Evolutionary conservation across 2,329 filamentous ascomycete species (phyloP), one percentile per base, ranked within the genome.

Genomic region (Sodiomyces alkalinus): DNA sequence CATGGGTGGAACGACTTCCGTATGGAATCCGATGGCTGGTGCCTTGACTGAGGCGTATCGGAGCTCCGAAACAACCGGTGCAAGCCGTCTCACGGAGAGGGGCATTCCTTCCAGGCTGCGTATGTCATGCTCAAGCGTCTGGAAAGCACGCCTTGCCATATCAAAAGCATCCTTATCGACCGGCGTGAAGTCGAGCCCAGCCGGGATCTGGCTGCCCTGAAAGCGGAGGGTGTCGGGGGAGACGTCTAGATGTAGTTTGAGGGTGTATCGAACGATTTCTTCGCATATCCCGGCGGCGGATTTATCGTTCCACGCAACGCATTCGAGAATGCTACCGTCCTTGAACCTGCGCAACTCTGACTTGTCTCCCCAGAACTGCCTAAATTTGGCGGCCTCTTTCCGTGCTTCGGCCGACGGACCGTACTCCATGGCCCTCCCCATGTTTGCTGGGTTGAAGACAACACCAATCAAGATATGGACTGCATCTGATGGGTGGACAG

Each of bases 301-400:
- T 30, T 68, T 64, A 38, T 74, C 68, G 3, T 63, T 63, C 90
- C 90, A 98, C 13, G 92, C 76, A 17, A 96, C 60, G 44, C 81
- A 93, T 51, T 98, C 92, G 7, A 85, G 64, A 39, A 98, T 94
- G 41, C 78, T 87, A 14, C 90, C 90, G 44, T 96, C 85, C 43
- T 86, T 92, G 61, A 98, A 98, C 13, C 90, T 80, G 38, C 90
- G 73, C 25, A 98, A 63, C 50, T 98, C 90, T 2, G 90, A 72
- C 48, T 90, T 92, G 7, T 87, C 78, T 6, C 87, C 90, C 90
- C 92, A 98, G 48, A 98, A 96, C 19, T 76, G 71, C 19, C 82
- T 80, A 50, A 94, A 98, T 18, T 65, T 66, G 7, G 74, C 73
- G 15, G 85, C 79, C 37, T 83, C 81, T 38, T 79, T 74, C 51